Evolutionary conservation across 768 basidiomycete species (phyloP), one percentile per base, ranked within the genome.

Genomic region (Serendipita vermifera): DNA sequence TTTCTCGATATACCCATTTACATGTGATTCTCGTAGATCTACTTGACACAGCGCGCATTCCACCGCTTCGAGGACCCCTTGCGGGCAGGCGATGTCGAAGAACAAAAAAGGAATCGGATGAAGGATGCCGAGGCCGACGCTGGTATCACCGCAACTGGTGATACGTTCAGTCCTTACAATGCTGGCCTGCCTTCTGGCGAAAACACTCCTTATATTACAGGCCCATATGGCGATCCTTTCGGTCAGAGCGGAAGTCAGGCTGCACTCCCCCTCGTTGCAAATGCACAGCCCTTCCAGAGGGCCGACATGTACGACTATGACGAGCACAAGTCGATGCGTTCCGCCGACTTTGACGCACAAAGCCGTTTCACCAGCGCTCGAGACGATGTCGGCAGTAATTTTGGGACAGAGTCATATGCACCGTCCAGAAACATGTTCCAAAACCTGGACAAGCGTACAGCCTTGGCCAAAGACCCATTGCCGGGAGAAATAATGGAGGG

Each of bases 401-500:
- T 86, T 61, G 91, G 91, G 3, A 87, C 87, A 2, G 92, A 96
- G 65, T 87, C 86, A 0, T 97, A 96, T 63, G 93, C 92, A 0
- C 93, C 93, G 0, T 91, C 88, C 0, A 72, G 89, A 31, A 96
- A 96, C 63, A 97, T 96, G 93, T 96, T 97, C 78, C 83, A 86
- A 61, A 82, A 81, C 59, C 76, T 80, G 1, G 85, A 90, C 59
- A 85, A 81, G 66, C 79, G 82, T 59, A 82, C 76, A 3, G 62
- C 85, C 38, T 69, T 78, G 33, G 85, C 87, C 60, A 91, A 92
- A 72, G 90, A 94, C 62, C 77, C 81, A 3, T 70, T 94, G 1
- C 80, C 90, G 1, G 87, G 86, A 0, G 88, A 91, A 64, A 81
- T 89, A 11, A 77, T 83, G 66, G 90, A 94, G 58, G 83, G 85